Percentiles rank a stretch among this genome's conserved stretches.
Evolutionary conservation across 352 stramenopile genomes (phyloP).

Genomic region (Phytophthora aleatoria): DNA sequence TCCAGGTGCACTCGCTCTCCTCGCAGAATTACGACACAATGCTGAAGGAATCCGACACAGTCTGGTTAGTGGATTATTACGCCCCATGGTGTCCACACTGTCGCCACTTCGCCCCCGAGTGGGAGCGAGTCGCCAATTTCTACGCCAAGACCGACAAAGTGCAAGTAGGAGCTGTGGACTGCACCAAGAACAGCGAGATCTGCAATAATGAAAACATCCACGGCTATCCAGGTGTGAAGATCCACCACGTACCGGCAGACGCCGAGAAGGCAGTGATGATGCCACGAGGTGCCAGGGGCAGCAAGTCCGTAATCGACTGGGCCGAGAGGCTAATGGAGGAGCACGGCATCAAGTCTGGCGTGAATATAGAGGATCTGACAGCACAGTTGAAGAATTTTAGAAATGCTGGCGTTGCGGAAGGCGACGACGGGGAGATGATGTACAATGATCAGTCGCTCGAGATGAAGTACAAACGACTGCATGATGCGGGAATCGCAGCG

Average conservation of each 20-base stretch:
- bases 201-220: constrained; percentile 68
- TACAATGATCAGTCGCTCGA: constrained; percentile 53
- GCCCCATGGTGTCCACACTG: constrained; percentile 87
- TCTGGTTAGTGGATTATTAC: constrained; percentile 89
- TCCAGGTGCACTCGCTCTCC: constrained; percentile 56
- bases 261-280: constrained; percentile 35
- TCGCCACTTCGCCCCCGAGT: constrained; percentile 73
- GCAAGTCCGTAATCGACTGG: constrained; percentile 65
- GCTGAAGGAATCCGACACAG: constrained; percentile 51
- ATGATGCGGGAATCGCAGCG: constrained; percentile 67
- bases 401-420: constrained; percentile 37
- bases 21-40: constrained; percentile 47
- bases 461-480: constrained; percentile 71
- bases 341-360: constrained; percentile 52
- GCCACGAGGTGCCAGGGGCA: constrained; percentile 33
- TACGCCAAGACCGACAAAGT: constrained; percentile 62
- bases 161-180: constrained; percentile 80
- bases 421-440: constrained; percentile 19
- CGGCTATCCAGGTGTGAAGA: constrained; percentile 69
- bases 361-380: constrained; percentile 53
- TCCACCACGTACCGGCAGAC: constrained; percentile 68
- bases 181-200: constrained; percentile 56
- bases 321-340: constrained; percentile 60
- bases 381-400: constrained; percentile 53
- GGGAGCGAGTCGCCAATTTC: constrained; percentile 72